phyloP scores from a whole-genome alignment of 176 grass and related monocot species.

The Echinochloa phyllopogon region DNA sequence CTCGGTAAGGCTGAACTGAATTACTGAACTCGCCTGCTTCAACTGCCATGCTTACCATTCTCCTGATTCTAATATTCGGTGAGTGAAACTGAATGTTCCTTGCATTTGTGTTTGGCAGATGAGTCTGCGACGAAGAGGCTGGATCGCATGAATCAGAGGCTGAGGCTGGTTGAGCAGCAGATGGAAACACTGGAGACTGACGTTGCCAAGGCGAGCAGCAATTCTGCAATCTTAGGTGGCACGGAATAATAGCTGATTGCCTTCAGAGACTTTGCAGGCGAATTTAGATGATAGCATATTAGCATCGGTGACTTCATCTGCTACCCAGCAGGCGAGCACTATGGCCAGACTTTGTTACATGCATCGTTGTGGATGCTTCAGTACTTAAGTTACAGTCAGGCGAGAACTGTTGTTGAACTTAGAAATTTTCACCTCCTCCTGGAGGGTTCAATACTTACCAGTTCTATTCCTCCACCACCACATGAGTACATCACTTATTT shows the following conservation, averaged over 20 bases:
- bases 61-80: not conserved
- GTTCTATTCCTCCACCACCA: not conserved
- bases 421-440: not conserved
- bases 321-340: not conserved
- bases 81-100: not conserved
- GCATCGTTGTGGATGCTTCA: not conserved
- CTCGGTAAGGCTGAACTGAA: conserved; percentile 39
- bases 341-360: not conserved
- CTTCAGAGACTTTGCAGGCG: not conserved
- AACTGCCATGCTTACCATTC: not conserved
- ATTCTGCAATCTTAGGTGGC: not conserved
- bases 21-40: not conserved
- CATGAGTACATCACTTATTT: not conserved
- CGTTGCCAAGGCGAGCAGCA: conserved; percentile 46
- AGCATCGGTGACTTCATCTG: not conserved
- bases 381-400: too few species aligned
- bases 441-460: not conserved
- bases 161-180: conserved; percentile 59
- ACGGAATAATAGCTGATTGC: not conserved
- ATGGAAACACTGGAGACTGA: conserved; percentile 57
- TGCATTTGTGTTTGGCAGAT: conserved; percentile 33
- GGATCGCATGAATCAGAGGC: conserved; percentile 50
- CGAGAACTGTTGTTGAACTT: too few species aligned
- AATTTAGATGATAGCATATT: not conserved
- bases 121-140: conserved; percentile 50